Conservation (phyloP, 2,329 filamentous ascomycete species). For the Microdochium bolleyi region DNA sequence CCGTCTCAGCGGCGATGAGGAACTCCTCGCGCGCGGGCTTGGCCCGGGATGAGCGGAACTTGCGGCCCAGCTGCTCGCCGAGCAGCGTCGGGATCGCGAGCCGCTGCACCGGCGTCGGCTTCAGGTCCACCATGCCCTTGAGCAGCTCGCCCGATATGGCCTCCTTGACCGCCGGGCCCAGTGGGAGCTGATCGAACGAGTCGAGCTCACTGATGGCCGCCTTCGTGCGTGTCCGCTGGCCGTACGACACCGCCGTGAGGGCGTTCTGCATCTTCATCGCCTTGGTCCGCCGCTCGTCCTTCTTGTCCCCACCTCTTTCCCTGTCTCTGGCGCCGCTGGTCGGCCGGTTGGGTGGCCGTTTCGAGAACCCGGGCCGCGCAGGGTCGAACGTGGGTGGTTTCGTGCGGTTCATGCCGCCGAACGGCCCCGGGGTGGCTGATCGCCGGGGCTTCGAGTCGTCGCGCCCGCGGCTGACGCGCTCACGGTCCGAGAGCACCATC, state of each 20-base stretch:
- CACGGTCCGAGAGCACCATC: slow-evolving; percentile 48
- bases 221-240: slow-evolving; percentile 38
- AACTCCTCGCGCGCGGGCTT: slow-evolving; percentile 44
- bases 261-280: slow-evolving; percentile 91
- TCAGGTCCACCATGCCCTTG: slow-evolving; percentile 63
- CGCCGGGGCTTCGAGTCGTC: slow-evolving; percentile 27
- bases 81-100: slow-evolving; percentile 80
- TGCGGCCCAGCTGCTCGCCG: slow-evolving; percentile 38
- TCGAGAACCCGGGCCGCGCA: slow-evolving; percentile 7
- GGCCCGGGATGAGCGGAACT: slow-evolving; percentile 18
- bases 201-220: slow-evolving; percentile 52
- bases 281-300: slow-evolving; percentile 53
- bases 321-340: slow-evolving; percentile 6
- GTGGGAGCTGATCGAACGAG: slow-evolving; percentile 71
- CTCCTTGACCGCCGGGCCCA: slow-evolving; percentile 64
- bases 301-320: slow-evolving; percentile 23
- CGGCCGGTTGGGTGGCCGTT: slow-evolving; percentile 25
- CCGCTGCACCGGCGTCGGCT: slow-evolving; percentile 82
- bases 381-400: slow-evolving; percentile 26
- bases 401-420: slow-evolving; percentile 48
- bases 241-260: slow-evolving; percentile 70
- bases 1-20: slow-evolving; percentile 88
- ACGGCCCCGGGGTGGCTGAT: slow-evolving; percentile 37
- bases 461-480: slow-evolving; percentile 17
- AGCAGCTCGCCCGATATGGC: slow-evolving; percentile 69